phyloP scores from a whole-genome alignment of 306 rosid genomes.

The Lathyrus aphaca region DNA sequence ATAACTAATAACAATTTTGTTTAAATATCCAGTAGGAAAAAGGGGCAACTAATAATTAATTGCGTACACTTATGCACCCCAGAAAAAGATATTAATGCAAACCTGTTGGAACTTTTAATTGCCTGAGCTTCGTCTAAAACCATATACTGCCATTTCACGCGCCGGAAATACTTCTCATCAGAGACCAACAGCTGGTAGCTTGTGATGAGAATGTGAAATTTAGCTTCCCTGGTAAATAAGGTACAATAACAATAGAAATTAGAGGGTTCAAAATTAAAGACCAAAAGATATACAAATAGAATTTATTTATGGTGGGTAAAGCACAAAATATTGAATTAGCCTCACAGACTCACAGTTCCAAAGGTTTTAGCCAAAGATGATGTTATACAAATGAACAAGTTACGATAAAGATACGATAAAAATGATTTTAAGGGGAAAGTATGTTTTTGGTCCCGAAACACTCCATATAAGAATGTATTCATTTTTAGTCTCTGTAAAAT shows the following conservation, averaged over 20 bases:
- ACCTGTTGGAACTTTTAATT: slow-evolving; percentile 93
- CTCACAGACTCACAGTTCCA: slow-evolving; percentile 31
- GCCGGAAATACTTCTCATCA: slow-evolving; percentile 86
- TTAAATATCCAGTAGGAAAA: slow-evolving; percentile 17
- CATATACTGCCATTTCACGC: slow-evolving; percentile 99
- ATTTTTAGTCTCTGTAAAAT: neutral
- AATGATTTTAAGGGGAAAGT: neutral
- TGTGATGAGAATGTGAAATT: slow-evolving; percentile 93
- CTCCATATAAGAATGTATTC: neutral
- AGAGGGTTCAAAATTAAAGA: slow-evolving; percentile 26
- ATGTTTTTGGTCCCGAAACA: neutral
- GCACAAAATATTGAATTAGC: slow-evolving; percentile 15
- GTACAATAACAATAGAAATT: slow-evolving; percentile 26
- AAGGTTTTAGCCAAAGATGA: slow-evolving; percentile 11
- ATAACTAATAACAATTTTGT: slow-evolving; percentile 6
- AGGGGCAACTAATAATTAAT: slow-evolving; percentile 26
- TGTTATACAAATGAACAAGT: slow-evolving; percentile 10
- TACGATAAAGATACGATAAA: too few relatives aligned
- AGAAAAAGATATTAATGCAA: slow-evolving; percentile 31
- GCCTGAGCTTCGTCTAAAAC: slow-evolving; percentile 99
- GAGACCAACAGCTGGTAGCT: slow-evolving; percentile 92
- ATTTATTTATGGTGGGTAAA: slow-evolving; percentile 11
- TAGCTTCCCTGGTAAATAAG: slow-evolving; percentile 74
- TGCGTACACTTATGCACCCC: slow-evolving; percentile 21
- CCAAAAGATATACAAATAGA: slow-evolving; percentile 12